A percentile compares a stretch with the other conserved stretches of the same genome.
These are phyloP conservation scores for Delonix regia DNA, from an alignment of 306 rosid species.

Conservation along the genomic window DNA sequence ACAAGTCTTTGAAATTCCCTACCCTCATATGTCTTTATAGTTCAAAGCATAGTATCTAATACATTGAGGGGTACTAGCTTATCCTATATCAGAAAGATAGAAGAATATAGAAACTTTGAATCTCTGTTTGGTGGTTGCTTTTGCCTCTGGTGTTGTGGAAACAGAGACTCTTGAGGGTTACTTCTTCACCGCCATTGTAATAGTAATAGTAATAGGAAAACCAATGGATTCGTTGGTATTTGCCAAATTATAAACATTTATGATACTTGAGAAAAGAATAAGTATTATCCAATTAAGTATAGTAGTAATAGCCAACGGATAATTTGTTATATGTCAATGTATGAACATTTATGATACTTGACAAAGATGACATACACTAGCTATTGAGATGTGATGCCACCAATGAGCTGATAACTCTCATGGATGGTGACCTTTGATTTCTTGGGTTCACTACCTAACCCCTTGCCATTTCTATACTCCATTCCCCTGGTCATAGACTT, in stretches of 20 bases:
- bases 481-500: background rate
- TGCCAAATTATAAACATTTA: background rate
- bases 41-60: slow-evolving; percentile 15
- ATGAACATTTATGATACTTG: background rate
- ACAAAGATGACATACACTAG: slow-evolving; percentile 15
- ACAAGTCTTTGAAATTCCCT: slow-evolving; percentile 1
- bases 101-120: slow-evolving; percentile 12
- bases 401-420: background rate
- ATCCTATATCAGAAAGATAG: background rate
- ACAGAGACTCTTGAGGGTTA: slow-evolving; percentile 14
- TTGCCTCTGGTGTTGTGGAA: background rate
- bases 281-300: slow-evolving; percentile 16
- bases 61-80: background rate
- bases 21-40: background rate
- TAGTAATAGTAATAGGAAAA: background rate
- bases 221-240: background rate
- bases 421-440: background rate
- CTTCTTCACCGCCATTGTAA: background rate
- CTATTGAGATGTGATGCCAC: slow-evolving; percentile 7
- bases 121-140: background rate
- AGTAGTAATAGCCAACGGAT: background rate
- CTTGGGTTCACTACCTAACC: background rate
- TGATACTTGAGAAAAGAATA: background rate
- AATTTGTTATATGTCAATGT: background rate
- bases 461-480: background rate